Evolutionary conservation across 1,284 basidiomycete genomes (phyloP).

Genomic region (Tilletia indica): DNA sequence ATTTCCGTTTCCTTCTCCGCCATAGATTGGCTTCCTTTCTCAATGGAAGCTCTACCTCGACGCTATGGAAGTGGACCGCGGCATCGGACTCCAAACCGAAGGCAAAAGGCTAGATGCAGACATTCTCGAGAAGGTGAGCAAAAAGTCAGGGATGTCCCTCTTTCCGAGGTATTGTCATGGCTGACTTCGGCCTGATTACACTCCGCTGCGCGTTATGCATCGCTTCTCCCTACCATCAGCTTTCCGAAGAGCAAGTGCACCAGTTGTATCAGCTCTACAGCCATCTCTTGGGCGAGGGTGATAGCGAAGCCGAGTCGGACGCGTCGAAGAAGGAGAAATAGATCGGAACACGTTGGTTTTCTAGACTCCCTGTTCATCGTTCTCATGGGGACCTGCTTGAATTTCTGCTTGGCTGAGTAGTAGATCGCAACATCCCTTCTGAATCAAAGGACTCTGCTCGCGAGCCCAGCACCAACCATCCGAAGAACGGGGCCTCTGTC

Average conservation of each 20-base stretch:
- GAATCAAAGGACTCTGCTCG: background rate
- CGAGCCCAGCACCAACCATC: background rate
- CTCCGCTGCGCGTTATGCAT: too few species aligned
- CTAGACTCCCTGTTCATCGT: background rate
- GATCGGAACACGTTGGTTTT: background rate
- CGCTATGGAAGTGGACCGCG: constrained; percentile 35
- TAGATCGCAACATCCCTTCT: background rate
- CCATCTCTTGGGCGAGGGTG: background rate
- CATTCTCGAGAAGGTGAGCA: constrained; percentile 37
- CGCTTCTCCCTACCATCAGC: constrained; percentile 17
- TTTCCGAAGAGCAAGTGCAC: constrained; percentile 56
- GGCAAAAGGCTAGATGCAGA: constrained; percentile 40
- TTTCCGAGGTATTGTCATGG: too few species aligned
- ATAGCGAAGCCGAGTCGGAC: background rate
- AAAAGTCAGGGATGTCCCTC: background rate
- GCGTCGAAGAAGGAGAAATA: background rate
- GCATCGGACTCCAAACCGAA: constrained; percentile 25
- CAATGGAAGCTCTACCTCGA: constrained; percentile 56
- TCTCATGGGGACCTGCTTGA: background rate
- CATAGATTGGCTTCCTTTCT: constrained; percentile 46
- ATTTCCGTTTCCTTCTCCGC: background rate
- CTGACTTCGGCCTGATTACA: background rate
- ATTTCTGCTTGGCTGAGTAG: background rate
- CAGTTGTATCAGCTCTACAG: constrained; percentile 51
- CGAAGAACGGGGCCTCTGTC: background rate